Evolutionary conservation across 441 rosid genomes (phyloP), one percentile per base, ranked within the genome.

Genomic region (Capsella rubella): DNA sequence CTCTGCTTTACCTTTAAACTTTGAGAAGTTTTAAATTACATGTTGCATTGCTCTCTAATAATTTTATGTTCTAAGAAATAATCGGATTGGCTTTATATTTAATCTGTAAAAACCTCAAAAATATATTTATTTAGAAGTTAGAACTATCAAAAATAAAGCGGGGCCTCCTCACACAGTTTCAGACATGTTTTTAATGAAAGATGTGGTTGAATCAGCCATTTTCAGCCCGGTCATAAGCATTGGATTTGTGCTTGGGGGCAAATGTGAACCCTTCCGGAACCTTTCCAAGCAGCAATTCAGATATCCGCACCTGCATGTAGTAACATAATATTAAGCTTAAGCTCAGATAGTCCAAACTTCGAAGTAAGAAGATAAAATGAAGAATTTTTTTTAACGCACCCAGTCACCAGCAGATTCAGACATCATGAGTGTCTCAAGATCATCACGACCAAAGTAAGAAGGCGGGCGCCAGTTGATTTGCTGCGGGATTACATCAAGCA

Each of bases 361-460:
- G 18, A 27, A 32, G 31, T 21, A 21, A 13, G 6, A 31, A 14
- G 14, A 47, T 40, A 45, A 54, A 16, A 2, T 51, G 29, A 40
- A 46, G 15, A 50, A 35, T 68, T 21, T 21, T 21, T 21, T 21
- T 43, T 13, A 12, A 68, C 80, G 61, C 83, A 95, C 97, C 97
- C 97, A 95, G 73, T 95, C 97, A 76, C 94, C 97, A 5, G 97
- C 99, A 68, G 97, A 90, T 70, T 90, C 97, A 56, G 97, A 95
- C 46, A 91, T 90, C 97, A 95, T 89, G 25, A 89, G 81, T 15
- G 99, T 90, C 80, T 95, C 97, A 14, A 92, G 97, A 78, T 95
- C 99, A 81, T 95, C 90, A 32, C 97, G 96, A 34, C 99, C 93
- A 64, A 69, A 86, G 77, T 87, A 95, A 37, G 96, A 88, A 37